Conservation (phyloP, 805 yeast species). For the Wickerhamomyces mucosus region DNA sequence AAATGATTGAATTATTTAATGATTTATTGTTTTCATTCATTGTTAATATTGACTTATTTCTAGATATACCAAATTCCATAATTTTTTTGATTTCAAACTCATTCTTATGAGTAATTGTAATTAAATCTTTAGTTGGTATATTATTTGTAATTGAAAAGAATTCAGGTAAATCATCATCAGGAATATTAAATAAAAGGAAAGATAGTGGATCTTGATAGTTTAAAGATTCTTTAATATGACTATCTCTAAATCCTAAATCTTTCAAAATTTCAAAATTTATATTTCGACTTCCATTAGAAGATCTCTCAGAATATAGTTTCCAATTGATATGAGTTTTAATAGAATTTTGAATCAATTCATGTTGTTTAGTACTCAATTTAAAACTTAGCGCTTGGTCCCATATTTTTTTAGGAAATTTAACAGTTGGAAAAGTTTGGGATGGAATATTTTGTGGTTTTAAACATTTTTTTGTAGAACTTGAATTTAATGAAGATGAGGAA, state of each 20-base stretch:
- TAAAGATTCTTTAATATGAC: conserved; percentile 68
- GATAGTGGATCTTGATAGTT: conserved; percentile 39
- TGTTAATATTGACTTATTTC: conserved; percentile 47
- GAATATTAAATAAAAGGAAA: conserved; percentile 69
- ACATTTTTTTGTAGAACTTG: conserved; percentile 2
- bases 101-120: conserved; percentile 35
- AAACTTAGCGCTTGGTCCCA: conserved; percentile 68
- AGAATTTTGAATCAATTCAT: conserved; percentile 53
- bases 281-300: conserved; percentile 1
- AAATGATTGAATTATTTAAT: conserved; percentile 42
- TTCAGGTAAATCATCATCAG: conserved; percentile 86
- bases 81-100: conserved; percentile 48
- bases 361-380: conserved; percentile 53
- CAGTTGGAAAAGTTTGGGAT: conserved; percentile 7
- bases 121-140: conserved; percentile 32
- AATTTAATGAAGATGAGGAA: not conserved
- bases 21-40: conserved; percentile 32
- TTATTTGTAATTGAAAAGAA: conserved; percentile 43
- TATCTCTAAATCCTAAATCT: conserved; percentile 54
- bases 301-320: conserved; percentile 20
- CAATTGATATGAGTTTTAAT: conserved; percentile 51
- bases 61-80: conserved; percentile 59
- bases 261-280: conserved; percentile 23
- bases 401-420: conserved; percentile 36
- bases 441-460: conserved; percentile 1